Conservation (phyloP, 2,329 filamentous ascomycete genomes). For the Pseudogymnoascus sp. region DNA sequence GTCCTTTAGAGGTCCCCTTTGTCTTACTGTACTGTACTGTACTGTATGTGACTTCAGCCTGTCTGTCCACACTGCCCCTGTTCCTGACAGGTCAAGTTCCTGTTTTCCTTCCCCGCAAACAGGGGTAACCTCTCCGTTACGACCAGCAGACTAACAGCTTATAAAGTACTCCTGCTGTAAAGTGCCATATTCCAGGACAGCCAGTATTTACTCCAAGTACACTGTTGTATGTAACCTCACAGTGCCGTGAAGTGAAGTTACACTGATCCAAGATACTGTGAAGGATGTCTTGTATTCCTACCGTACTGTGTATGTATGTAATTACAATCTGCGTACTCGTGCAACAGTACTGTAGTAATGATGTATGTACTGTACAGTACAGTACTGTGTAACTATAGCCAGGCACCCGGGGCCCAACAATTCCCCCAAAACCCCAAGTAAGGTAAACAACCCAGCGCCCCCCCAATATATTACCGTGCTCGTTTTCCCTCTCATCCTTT, state of each 20-base stretch:
- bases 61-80: neutral
- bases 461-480: neutral
- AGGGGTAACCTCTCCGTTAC: neutral
- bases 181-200: neutral
- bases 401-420: neutral
- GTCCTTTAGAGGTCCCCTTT: neutral
- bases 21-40: neutral
- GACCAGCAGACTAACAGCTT: neutral
- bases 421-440: neutral
- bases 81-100: neutral
- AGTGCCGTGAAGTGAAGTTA: neutral
- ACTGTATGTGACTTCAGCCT: neutral
- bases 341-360: neutral
- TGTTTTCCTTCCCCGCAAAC: neutral
- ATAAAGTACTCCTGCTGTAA: neutral
- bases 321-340: neutral
- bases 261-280: neutral
- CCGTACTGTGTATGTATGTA: neutral
- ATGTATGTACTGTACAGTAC: neutral
- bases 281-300: neutral
- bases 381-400: neutral
- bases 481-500: neutral
- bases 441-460: neutral
- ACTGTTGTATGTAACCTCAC: neutral
- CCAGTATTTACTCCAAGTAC: neutral